Base-by-base conservation (phyloP, 1,284 basidiomycete species). In the Ganoderma sinense region DNA sequence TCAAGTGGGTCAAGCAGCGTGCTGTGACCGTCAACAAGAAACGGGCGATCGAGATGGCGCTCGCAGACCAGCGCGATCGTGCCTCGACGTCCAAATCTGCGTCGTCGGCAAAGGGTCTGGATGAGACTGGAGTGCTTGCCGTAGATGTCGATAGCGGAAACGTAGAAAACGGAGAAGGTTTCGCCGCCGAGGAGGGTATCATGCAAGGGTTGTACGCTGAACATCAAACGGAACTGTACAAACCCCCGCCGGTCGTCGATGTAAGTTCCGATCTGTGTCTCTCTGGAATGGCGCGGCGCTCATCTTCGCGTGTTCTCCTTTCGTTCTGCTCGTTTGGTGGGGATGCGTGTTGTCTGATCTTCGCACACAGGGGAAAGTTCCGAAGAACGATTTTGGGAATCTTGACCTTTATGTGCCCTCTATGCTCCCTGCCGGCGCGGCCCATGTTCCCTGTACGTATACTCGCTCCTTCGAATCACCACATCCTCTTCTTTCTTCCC, bases 351-450 rank as follows among this genome's bases (percentile, higher is more conserved):
- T 53, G 48, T 53, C 48, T 53, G 55, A 56, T 31, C 56, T 10
- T 59, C 36, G 5, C 36, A 39, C n/a, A 40, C 64, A 98, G 94
- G 97, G 98, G 26, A 90, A 89, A 78, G 89, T 99, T 48, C 97
- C 97, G 5, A 97, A 94, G 81, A 99, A 99, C 76, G 90, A 93
- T 71, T 99, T 98, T 79, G 98, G 98, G 26, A 99, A 99, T 79
- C 94, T 99, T 72, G 97, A 99, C 82, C 83, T 99, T 36, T 99
- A 98, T 80, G 94, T 95, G 6, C 94, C 96, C 31, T 92, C 94
- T 1, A 99, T 99, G 97, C 86, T 99, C 31, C 98, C 98, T 0
- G 83, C 82, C 64, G 97, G 97, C 18, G 96, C 90, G 4, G 92
- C 86, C 0, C 95, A 99, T 82, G 84, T 99, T 43, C 94, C 96